phyloP scores from a whole-genome alignment of 257 asterid species.

The Handroanthus guayacan region DNA sequence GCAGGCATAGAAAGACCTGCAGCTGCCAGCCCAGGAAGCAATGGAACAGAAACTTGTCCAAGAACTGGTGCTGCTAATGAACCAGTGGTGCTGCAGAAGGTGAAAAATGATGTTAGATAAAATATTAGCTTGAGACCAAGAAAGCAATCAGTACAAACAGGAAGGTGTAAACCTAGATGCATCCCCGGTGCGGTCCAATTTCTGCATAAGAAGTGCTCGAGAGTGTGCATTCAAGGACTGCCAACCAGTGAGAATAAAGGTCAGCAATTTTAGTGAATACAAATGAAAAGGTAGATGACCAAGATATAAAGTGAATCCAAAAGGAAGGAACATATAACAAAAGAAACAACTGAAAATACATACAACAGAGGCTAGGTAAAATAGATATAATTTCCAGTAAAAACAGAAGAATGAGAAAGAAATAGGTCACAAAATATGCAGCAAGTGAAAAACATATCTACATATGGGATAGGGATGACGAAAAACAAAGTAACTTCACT shows the following conservation, averaged over 20 bases:
- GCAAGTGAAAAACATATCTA: not conserved
- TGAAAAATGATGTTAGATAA: constrained; percentile 29
- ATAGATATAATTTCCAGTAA: not conserved
- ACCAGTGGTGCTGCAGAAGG: constrained; percentile 52
- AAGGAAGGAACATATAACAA: not conserved
- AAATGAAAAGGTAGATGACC: constrained; percentile 12
- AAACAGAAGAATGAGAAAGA: not conserved
- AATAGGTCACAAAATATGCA: not conserved
- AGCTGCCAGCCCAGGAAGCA: constrained; percentile 48
- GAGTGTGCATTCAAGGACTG: constrained; percentile 79
- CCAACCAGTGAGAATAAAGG: constrained; percentile 34
- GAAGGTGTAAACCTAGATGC: constrained; percentile 57
- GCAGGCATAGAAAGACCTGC: constrained; percentile 49
- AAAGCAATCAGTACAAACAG: constrained; percentile 10
- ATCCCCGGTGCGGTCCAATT: constrained; percentile 65
- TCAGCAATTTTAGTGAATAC: constrained; percentile 30
- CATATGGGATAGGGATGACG: constrained; percentile 1
- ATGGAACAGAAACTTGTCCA: constrained; percentile 52
- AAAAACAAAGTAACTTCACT: constrained; percentile 8
- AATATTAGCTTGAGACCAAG: not conserved
- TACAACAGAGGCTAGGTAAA: not conserved
- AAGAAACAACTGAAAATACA: not conserved
- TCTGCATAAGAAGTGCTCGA: constrained; percentile 66
- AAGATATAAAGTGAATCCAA: not conserved
- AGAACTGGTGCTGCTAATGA: constrained; percentile 44